Evolutionary conservation across 352 stramenopile genomes (phyloP).

Genomic region (Phytophthora sojae): DNA sequence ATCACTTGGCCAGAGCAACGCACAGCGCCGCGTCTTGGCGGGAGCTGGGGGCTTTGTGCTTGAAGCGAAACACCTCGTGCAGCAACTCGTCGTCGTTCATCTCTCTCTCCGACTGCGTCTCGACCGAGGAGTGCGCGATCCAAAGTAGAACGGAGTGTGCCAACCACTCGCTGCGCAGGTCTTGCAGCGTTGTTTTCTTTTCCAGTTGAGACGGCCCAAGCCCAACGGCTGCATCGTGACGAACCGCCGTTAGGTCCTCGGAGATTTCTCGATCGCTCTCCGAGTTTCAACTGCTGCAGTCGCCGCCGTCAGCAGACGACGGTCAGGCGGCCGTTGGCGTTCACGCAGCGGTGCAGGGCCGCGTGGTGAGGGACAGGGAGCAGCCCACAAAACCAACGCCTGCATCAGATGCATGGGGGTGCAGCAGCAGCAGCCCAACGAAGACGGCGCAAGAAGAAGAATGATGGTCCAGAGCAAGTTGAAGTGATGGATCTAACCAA

Average conservation of each 20-base stretch:
- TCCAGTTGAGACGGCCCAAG: neutral
- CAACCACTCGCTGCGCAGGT: neutral
- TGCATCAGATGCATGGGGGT: too few relatives aligned
- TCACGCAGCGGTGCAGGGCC: too few relatives aligned
- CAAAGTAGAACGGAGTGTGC: neutral
- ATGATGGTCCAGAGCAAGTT: too few relatives aligned
- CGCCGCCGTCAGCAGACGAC: neutral
- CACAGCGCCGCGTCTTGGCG: conserved; percentile 39
- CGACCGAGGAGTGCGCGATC: neutral
- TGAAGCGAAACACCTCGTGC: conserved; percentile 54
- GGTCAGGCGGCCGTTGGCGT: neutral
- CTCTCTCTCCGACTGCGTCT: neutral
- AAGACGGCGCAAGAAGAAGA: too few relatives aligned
- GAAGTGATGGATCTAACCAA: too few relatives aligned
- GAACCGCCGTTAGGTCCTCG: neutral
- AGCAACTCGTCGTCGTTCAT: conserved; percentile 23
- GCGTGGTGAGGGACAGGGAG: too few relatives aligned
- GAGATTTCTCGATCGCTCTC: neutral
- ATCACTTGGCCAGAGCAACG: conserved; percentile 19
- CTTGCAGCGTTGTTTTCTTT: too few relatives aligned
- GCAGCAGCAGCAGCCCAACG: too few relatives aligned
- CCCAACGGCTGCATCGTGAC: neutral
- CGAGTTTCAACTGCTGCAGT: neutral
- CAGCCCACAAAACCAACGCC: too few relatives aligned
- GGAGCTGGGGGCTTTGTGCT: conserved; percentile 44